phyloP scores from a whole-genome alignment of 2,329 filamentous ascomycete species.

The Diaporthe destruens region DNA sequence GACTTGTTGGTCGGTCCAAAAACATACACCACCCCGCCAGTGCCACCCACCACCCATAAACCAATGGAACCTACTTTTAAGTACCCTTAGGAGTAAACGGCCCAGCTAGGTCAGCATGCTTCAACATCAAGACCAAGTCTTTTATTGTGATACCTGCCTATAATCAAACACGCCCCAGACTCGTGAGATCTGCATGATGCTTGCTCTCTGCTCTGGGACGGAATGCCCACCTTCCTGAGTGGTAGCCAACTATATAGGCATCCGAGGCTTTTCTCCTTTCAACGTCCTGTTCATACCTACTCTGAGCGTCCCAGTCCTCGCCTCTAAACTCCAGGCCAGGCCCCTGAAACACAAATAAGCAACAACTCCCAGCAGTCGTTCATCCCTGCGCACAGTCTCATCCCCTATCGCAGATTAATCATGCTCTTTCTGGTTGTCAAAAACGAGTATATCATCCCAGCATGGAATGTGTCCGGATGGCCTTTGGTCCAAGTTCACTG shows the following conservation, averaged over 20 bases:
- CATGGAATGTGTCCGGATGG: slow-evolving; percentile 66
- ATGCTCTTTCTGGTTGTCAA: neutral
- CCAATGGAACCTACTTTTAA: too few relatives aligned
- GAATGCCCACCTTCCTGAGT: neutral
- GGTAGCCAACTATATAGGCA: slow-evolving; percentile 25
- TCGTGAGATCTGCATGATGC: slow-evolving; percentile 1
- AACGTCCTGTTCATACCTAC: slow-evolving; percentile 18
- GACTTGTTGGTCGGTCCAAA: neutral
- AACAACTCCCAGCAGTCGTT: slow-evolving; percentile 16
- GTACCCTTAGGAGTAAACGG: neutral
- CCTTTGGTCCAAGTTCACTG: slow-evolving; percentile 68
- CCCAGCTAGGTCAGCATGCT: neutral
- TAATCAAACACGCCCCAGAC: neutral
- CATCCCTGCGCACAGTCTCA: neutral
- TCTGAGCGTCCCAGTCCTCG: neutral
- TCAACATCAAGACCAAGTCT: slow-evolving; percentile 14
- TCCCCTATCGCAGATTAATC: neutral
- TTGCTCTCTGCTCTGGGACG: neutral
- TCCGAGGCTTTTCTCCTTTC: slow-evolving; percentile 12
- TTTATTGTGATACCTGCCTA: slow-evolving; percentile 11
- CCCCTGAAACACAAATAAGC: slow-evolving; percentile 27
- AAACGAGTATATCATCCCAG: slow-evolving; percentile 52
- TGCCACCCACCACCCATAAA: too few relatives aligned
- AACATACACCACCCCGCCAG: neutral
- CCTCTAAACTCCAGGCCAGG: slow-evolving; percentile 33